Evolutionary conservation across 192 early-diverging fungal genomes (phyloP).

Genomic region (Coemansia sp.): DNA sequence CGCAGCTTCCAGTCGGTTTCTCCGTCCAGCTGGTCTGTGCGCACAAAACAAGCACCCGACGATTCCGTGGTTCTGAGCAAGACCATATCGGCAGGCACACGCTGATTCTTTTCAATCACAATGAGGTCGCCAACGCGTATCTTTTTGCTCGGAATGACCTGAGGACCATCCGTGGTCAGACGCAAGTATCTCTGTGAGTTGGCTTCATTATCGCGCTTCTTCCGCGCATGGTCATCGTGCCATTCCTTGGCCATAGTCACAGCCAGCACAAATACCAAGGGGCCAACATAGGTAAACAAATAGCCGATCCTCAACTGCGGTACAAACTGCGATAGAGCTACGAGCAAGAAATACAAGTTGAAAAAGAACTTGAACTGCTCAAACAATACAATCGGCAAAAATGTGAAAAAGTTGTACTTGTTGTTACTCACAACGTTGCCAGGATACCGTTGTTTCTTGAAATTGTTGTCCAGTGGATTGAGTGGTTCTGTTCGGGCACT

Average conservation of each 20-base stretch:
- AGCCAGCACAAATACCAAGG: conserved; percentile 82
- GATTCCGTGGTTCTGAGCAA: conserved; percentile 79
- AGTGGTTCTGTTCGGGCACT: conserved; percentile 35
- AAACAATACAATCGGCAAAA: conserved; percentile 75
- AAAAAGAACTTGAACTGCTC: conserved; percentile 96
- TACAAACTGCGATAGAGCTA: conserved; percentile 89
- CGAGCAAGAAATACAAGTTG: conserved; percentile 91
- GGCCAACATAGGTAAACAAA: conserved; percentile 89
- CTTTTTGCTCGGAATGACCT: conserved; percentile 70
- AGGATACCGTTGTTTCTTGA: conserved; percentile 53
- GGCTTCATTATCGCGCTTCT: conserved; percentile 79
- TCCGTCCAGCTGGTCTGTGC: conserved; percentile 96
- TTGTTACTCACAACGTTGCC: conserved; percentile 87
- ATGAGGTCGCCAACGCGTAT: conserved; percentile 89
- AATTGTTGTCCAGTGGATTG: conserved; percentile 40
- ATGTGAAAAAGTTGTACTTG: conserved; percentile 78
- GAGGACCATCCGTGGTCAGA: conserved; percentile 56
- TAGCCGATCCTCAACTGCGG: conserved; percentile 79
- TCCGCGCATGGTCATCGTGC: conserved; percentile 81
- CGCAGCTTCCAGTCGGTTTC: conserved; percentile 98
- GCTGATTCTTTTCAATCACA: conserved; percentile 78
- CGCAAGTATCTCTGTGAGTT: conserved; percentile 80
- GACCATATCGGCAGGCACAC: conserved; percentile 90
- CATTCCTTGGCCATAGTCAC: conserved; percentile 93
- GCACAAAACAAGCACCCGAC: conserved; percentile 87